Conservation (phyloP, 768 basidiomycete genomes). For the Pleurotus citrinopileatus region DNA sequence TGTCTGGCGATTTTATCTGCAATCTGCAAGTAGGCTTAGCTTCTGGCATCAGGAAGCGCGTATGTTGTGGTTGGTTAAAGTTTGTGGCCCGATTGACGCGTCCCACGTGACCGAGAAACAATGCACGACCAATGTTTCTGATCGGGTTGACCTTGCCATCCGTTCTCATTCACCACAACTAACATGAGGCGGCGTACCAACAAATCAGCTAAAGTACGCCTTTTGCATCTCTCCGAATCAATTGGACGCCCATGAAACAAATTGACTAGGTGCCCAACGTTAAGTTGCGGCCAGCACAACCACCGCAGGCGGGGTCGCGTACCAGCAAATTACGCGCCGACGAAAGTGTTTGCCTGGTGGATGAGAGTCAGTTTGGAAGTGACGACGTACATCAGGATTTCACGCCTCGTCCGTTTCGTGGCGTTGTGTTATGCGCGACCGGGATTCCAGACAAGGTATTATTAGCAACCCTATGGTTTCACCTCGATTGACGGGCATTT, state of each 20-base stretch:
- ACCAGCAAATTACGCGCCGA: constrained; percentile 20
- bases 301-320: constrained; percentile 28
- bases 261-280: constrained; percentile 71
- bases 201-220: constrained; percentile 61
- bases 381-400: constrained; percentile 35
- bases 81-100: neutral
- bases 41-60: too few relatives aligned
- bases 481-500: neutral
- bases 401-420: constrained; percentile 63
- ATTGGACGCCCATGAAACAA: neutral
- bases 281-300: constrained; percentile 67
- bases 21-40: too few relatives aligned
- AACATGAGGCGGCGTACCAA: constrained; percentile 55
- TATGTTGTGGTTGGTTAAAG: too few relatives aligned
- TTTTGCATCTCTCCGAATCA: neutral
- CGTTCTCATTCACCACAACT: too few relatives aligned
- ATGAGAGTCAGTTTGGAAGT: constrained; percentile 48
- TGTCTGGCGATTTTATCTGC: too few relatives aligned
- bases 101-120: neutral
- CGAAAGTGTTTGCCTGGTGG: constrained; percentile 37
- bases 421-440: constrained; percentile 69
- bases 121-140: neutral
- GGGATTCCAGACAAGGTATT: constrained; percentile 76
- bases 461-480: neutral
- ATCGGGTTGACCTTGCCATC: neutral